These are phyloP conservation scores for Rhytidiadelphus loreus DNA, from an alignment of 225 moss, liverwort and hornwort genomes.

Conservation along the genomic window DNA sequence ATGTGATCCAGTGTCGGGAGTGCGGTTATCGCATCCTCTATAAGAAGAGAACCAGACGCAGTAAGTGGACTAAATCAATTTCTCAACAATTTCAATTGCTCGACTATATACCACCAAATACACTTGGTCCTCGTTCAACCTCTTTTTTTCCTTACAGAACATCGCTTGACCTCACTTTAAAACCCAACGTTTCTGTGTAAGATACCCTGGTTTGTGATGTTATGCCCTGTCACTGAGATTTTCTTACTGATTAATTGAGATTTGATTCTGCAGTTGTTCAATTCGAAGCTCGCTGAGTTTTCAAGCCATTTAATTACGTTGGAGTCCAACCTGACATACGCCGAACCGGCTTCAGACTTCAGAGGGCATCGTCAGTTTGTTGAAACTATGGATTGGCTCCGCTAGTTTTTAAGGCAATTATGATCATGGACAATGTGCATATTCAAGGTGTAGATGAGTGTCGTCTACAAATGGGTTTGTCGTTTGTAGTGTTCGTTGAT, in stretches of 20 bases:
- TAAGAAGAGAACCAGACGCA: conserved; percentile 68
- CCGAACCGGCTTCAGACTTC: no score
- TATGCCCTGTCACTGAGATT: background rate
- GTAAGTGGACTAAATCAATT: conserved; percentile 1
- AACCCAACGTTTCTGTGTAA: background rate
- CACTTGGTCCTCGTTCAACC: background rate
- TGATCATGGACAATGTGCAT: background rate
- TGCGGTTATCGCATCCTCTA: conserved; percentile 74
- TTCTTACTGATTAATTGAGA: background rate
- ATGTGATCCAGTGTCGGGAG: conserved; percentile 86
- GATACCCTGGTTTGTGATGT: background rate
- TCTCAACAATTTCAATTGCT: background rate
- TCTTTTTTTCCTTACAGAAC: background rate
- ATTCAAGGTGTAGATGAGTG: background rate
- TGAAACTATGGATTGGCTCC: background rate
- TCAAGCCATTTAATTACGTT: background rate
- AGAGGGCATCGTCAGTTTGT: background rate
- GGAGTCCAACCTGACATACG: background rate
- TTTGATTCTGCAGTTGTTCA: conserved; percentile 15
- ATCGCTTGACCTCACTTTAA: background rate
- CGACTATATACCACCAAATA: background rate
- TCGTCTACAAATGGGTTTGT: background rate
- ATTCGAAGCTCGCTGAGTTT: conserved; percentile 22
- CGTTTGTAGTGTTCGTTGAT: background rate
- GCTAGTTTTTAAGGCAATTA: background rate